Evolutionary conservation across 2,329 filamentous ascomycete genomes (phyloP).

Genomic region (Fonsecaea pugnacius): DNA sequence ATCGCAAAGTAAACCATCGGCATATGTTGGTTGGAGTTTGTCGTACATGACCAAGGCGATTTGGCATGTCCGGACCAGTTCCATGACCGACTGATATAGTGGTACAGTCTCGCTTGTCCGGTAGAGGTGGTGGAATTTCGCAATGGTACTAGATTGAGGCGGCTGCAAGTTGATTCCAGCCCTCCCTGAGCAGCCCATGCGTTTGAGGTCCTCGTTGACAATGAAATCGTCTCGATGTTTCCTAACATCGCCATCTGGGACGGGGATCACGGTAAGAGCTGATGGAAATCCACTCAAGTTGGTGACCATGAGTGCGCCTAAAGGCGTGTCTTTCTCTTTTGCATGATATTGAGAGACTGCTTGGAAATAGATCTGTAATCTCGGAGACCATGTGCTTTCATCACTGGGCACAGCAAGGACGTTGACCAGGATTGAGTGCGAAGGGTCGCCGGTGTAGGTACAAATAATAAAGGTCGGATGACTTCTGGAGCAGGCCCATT

Average conservation of each 20-base stretch:
- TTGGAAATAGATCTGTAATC: conserved; percentile 81
- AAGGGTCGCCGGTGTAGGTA: conserved; percentile 86
- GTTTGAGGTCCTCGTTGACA: conserved; percentile 91
- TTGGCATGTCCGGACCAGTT: conserved; percentile 90
- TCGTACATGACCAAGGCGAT: conserved; percentile 85
- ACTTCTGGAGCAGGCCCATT: conserved; percentile 92
- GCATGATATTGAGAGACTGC: conserved; percentile 85
- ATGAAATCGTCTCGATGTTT: conserved; percentile 83
- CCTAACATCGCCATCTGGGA: conserved; percentile 82
- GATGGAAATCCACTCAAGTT: conserved; percentile 92
- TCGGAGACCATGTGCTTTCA: conserved; percentile 76
- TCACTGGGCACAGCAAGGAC: conserved; percentile 82
- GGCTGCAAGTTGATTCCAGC: conserved; percentile 79
- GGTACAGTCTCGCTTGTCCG: conserved; percentile 81
- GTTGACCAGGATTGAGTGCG: conserved; percentile 76
- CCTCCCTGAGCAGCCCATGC: conserved; percentile 86
- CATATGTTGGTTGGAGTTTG: conserved; percentile 83
- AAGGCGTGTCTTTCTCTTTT: conserved; percentile 75
- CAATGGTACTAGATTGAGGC: conserved; percentile 78
- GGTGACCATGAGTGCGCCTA: conserved; percentile 90
- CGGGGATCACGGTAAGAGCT: conserved; percentile 84
- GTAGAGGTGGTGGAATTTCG: conserved; percentile 92
- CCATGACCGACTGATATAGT: conserved; percentile 76
- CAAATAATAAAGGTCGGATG: conserved; percentile 91
- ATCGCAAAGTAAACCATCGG: conserved; percentile 90